Conservation (phyloP, 1,139 yeast genomes). For the Sugiyamaella pinicola region DNA sequence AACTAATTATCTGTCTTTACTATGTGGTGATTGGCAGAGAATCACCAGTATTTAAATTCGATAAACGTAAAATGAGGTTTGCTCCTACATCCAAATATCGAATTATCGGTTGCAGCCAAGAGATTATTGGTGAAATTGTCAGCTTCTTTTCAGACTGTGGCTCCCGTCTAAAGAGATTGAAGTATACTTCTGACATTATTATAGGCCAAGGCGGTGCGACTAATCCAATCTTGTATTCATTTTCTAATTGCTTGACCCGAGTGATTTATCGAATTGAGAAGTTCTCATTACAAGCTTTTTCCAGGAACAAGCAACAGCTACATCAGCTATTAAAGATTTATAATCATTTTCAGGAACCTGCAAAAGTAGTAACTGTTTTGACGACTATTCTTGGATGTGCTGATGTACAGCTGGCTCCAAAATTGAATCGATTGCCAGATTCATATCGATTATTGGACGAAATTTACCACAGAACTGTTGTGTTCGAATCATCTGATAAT, state of each 20-base stretch:
- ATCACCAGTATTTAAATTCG: conserved; percentile 28
- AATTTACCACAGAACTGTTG: conserved; percentile 31
- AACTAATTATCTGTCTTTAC: conserved; percentile 25
- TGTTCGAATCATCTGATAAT: conserved; percentile 30
- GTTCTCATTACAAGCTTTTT: conserved; percentile 3
- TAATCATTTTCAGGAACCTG: conserved; percentile 27
- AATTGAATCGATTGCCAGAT: conserved; percentile 34
- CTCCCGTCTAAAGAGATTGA: conserved; percentile 34
- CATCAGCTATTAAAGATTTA: conserved; percentile 26
- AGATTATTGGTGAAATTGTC: conserved; percentile 25
- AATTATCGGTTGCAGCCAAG: conserved; percentile 29
- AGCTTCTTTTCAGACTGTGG: conserved; percentile 34
- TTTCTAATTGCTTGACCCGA: conserved; percentile 35
- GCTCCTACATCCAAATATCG: conserved; percentile 22
- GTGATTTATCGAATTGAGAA: conserved; percentile 30
- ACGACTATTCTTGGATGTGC: conserved; percentile 40
- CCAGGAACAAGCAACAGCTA: not conserved
- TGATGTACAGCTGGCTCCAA: conserved; percentile 31
- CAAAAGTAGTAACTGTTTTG: conserved; percentile 30
- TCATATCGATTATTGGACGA: conserved; percentile 35
- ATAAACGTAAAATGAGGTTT: conserved; percentile 27
- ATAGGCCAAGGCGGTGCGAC: conserved; percentile 24
- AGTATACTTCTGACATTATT: conserved; percentile 28
- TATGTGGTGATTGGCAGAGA: conserved; percentile 30
- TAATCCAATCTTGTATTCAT: conserved; percentile 35